phyloP scores from a whole-genome alignment of 257 asterid species.

The Solanum pimpinellifolium region DNA sequence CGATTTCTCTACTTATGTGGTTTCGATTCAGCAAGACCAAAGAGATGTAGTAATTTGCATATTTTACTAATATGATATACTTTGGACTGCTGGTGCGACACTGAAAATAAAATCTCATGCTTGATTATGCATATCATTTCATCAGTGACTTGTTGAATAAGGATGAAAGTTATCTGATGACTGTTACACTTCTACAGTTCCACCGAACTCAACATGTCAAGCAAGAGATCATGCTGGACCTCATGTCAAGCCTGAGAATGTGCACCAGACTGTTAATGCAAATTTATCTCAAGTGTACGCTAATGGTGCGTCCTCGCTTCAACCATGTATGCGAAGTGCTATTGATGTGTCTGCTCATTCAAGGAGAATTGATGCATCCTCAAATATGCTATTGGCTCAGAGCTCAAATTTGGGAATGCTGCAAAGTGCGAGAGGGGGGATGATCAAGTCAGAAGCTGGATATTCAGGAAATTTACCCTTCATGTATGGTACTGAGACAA shows the following conservation, averaged over 20 bases:
- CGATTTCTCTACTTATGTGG: background rate
- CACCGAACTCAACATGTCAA: conserved; percentile 28
- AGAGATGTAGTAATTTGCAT: background rate
- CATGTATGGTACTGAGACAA: conserved; percentile 44
- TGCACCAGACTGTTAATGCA: conserved; percentile 24
- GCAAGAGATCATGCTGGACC: conserved; percentile 33
- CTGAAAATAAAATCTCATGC: background rate
- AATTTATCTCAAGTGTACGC: conserved; percentile 32
- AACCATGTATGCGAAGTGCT: conserved; percentile 35
- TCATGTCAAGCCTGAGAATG: conserved; percentile 38
- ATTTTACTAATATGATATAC: background rate
- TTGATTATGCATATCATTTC: background rate
- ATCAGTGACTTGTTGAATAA: background rate
- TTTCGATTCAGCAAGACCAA: background rate
- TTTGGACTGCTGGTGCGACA: background rate
- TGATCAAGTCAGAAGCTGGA: conserved; percentile 44
- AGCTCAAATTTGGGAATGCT: conserved; percentile 38
- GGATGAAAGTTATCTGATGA: background rate
- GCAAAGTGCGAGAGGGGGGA: conserved; percentile 47
- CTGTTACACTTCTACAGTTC: conserved; percentile 21
- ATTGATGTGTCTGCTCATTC: conserved; percentile 26
- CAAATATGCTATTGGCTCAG: conserved; percentile 38
- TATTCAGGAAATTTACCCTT: conserved; percentile 37
- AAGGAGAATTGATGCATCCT: conserved; percentile 29
- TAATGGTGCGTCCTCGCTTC: conserved; percentile 37